phyloP scores from a whole-genome alignment of 352 stramenopile genomes.

The Halophytophthora batemanensis region DNA sequence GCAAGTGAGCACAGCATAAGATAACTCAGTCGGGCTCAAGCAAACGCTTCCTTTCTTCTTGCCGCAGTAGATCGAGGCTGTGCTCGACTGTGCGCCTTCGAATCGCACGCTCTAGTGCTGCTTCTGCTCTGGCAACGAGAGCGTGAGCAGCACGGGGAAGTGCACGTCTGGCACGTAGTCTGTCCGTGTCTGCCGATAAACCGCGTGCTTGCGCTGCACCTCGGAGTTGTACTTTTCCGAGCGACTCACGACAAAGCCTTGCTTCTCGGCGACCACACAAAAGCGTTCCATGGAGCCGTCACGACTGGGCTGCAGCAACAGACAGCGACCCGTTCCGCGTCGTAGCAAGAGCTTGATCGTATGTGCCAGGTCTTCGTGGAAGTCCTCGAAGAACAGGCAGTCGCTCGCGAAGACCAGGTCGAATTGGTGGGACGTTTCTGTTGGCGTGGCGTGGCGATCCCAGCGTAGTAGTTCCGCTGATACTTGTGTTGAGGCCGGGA shows the following conservation, averaged over 20 bases:
- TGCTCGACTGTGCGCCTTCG: too few relatives aligned
- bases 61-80: too few relatives aligned
- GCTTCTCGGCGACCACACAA: constrained; percentile 35
- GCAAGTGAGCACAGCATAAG: too few relatives aligned
- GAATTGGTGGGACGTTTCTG: constrained; percentile 46
- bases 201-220: constrained; percentile 31
- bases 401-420: constrained; percentile 82
- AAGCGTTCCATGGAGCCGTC: constrained; percentile 81
- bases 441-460: constrained; percentile 42
- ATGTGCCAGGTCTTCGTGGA: constrained; percentile 70
- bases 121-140: constrained; percentile 25
- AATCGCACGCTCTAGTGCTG: constrained; percentile 1
- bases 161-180: constrained; percentile 78
- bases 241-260: constrained; percentile 34
- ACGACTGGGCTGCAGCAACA: constrained; percentile 75
- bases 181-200: constrained; percentile 26
- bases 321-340: constrained; percentile 39
- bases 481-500: constrained; percentile 8
- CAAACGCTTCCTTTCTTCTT: too few relatives aligned
- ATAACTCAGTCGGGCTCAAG: too few relatives aligned
- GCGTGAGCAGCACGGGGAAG: constrained; percentile 51
- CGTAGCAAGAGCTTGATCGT: constrained; percentile 62
- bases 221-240: constrained; percentile 40
- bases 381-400: constrained; percentile 87
- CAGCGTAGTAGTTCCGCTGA: constrained; percentile 57